A percentile compares a stretch with the other conserved stretches of the same genome.
Evolutionary conservation across 805 yeast genomes (phyloP).

Genomic region (Pichia exigua): DNA sequence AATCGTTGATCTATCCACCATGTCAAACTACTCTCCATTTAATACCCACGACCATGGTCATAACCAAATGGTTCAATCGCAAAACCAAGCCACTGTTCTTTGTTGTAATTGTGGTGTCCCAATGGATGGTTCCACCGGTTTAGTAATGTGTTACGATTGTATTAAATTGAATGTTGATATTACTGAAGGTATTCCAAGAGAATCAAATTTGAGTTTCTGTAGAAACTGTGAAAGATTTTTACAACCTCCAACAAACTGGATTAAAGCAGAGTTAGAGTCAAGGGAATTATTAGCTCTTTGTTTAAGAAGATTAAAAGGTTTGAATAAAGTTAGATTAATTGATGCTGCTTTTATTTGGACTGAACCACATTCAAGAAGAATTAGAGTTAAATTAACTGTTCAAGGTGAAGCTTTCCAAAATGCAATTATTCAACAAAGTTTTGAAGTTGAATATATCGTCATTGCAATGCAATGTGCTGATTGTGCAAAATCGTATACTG

Average conservation of each 20-base stretch:
- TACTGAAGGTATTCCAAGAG: conserved; percentile 91
- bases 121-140: conserved; percentile 88
- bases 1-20: conserved; percentile 8
- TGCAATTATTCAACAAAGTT: conserved; percentile 87
- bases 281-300: conserved; percentile 89
- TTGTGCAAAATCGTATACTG: conserved; percentile 95
- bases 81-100: conserved; percentile 64
- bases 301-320: conserved; percentile 79
- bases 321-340: conserved; percentile 74
- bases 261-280: conserved; percentile 81
- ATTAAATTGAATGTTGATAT: conserved; percentile 88
- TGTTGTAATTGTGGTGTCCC: conserved; percentile 99
- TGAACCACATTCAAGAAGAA: conserved; percentile 96
- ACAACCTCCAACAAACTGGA: conserved; percentile 94
- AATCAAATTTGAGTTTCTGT: conserved; percentile 87
- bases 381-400: conserved; percentile 82
- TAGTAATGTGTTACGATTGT: conserved; percentile 97
- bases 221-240: conserved; percentile 94
- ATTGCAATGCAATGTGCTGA: conserved; percentile 97
- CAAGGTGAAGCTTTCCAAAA: conserved; percentile 95
- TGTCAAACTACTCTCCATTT: conserved; percentile 44
- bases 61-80: conserved; percentile 12
- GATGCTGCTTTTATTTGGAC: conserved; percentile 98
- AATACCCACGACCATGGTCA: conserved; percentile 24
- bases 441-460: conserved; percentile 90